Evolutionary conservation across 2,329 filamentous ascomycete genomes (phyloP).

Genomic region (Colletotrichum higginsianum): DNA sequence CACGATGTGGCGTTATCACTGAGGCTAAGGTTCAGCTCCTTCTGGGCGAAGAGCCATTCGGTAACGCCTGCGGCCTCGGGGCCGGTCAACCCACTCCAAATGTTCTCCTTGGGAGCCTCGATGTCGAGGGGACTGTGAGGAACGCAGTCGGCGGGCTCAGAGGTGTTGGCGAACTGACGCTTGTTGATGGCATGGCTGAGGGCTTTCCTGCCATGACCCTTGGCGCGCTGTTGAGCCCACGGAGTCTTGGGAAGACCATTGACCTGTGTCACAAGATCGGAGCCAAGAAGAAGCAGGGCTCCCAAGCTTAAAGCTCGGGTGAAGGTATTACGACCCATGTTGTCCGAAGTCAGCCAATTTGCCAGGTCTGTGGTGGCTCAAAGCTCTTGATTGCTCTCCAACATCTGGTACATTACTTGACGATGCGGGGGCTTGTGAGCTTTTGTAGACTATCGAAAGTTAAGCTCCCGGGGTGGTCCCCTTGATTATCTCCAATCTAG

Average conservation of each 20-base stretch:
- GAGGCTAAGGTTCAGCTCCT: constrained; percentile 56
- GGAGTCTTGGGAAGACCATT: constrained; percentile 27
- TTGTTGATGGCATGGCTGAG: constrained; percentile 28
- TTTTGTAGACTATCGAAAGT: neutral
- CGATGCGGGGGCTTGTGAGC: fast-evolving
- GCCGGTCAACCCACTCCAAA: constrained; percentile 57
- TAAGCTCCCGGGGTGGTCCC: neutral
- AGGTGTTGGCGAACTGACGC: constrained; percentile 24
- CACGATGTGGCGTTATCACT: constrained; percentile 52
- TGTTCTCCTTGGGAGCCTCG: constrained; percentile 57
- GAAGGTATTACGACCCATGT: constrained; percentile 19
- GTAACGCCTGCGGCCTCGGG: constrained; percentile 56
- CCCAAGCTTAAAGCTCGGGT: constrained; percentile 22
- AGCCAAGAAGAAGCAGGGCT: constrained; percentile 23
- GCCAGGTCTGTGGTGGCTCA: no score
- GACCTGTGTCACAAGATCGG: constrained; percentile 12
- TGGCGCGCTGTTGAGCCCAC: constrained; percentile 36
- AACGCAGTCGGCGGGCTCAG: constrained; percentile 19
- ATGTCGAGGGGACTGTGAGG: constrained; percentile 37
- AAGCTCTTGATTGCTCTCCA: neutral
- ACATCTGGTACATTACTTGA: no score
- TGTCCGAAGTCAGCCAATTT: neutral
- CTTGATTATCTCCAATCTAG: neutral
- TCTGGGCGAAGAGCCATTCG: constrained; percentile 56
- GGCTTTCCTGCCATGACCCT: constrained; percentile 32